Evolutionary conservation across 805 yeast genomes (phyloP), one percentile per base, ranked within the genome.

Genomic region (Candida montana): DNA sequence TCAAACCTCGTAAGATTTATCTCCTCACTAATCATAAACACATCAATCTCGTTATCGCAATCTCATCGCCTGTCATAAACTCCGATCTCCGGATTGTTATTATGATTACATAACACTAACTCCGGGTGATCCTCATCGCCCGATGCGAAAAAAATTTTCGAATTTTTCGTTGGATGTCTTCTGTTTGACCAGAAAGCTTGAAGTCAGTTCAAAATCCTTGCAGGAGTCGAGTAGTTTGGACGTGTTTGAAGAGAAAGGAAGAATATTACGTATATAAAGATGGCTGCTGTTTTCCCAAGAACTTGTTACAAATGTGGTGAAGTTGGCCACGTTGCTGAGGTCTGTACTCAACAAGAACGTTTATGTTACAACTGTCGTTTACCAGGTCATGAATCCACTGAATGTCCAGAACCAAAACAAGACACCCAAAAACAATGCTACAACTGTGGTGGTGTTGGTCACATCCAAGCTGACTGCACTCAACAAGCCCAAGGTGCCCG

Each of bases 231-330:
- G 12, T 6, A 21, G 13, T 30, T 32, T 17, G 3, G 9, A 20
- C 4, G 17, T n/a, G 17, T 12, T 12, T 3, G 4, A 16, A 17
- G n/a, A 10, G 12, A 11, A 11, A 17, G n/a, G 7, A 9, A 16
- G 11, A 18, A 26, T n/a, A 5, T 21, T 7, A 21, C 9, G 6
- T 21, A 7, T 23, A 7, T 4, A 10, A 49, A 42, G 29, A 55
- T 55, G 60, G 60, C 61, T 54, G 57, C 60, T 50, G 54, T 52
- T 44, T 67, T 68, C 66, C 81, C 80, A 64, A 85, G 83, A 77
- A 82, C 91, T 50, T 85, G 95, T 73, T 85, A 78, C 75, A 87
- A 86, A 65, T 87, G 96, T 71, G 96, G 96, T 60, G 86, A 85
- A 69, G 75, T 83, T 54, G 95, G 95, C 51, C 95, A 87, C 72